Base-by-base conservation (phyloP, 164 flowering plant species). In the Piper longum region DNA sequence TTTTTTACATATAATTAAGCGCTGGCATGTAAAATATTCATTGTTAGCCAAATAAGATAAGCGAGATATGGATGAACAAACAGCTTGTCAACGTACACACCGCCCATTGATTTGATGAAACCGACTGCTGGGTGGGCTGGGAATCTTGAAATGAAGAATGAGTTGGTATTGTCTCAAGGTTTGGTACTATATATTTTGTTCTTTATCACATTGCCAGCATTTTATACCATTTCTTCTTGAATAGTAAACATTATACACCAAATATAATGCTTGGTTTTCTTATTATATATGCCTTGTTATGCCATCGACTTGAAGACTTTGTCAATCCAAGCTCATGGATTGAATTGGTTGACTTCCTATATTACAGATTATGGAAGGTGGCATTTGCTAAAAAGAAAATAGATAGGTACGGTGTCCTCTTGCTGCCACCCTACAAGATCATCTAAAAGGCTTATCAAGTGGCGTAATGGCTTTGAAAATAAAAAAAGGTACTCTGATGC, bases 401-500 rank as follows among this genome's bases (percentile, higher is more conserved):
- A 19, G 19, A 18, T 17, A 57, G 4, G 40, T 14, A 19, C 14
- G 36, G 40, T 57, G 4, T 57, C 41, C 59, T 57, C 19, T 14
- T 57, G 13, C 17, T 19, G 36, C 59, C 36, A 19, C 5, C 36
- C 9, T 57, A 9, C 41, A 2, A 11, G 59, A 39, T 17, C 17
- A 39, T 8, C 36, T 57, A 13, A 57, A 57, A 57, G 52, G 52
- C 52, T 48, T 57, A 57, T 57, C 59, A 57, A 57, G 59, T 26
- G 41, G 36, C 36, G 36, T n/a, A n/a, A n/a, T 57, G 39, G 6
- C 36, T 26, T 26, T 26, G 36, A 26, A 26, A 26, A 26, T 26
- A 26, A 26, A 26, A 26, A 26, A 26, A 26, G 36, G 36, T 26
- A 26, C 36, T 57, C 59, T 3, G 12, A 7, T 13, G 13, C 5